phyloP scores from a whole-genome alignment of 2,329 filamentous ascomycete species.

The Ophiostoma populinum region DNA sequence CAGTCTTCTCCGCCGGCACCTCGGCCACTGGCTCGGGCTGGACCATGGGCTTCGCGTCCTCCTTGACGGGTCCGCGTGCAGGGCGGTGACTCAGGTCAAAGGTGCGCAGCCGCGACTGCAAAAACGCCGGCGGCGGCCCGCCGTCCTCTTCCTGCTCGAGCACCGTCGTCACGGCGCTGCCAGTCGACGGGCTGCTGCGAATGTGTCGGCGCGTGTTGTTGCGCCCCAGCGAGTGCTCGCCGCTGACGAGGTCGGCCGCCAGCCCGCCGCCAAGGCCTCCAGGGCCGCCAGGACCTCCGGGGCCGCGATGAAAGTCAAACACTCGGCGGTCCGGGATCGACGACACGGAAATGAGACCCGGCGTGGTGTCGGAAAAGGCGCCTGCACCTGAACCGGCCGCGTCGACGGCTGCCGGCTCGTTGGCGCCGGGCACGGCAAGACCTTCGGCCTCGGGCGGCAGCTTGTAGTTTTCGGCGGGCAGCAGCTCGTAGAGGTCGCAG shows the following conservation, averaged over 20 bases:
- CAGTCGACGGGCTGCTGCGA: slow-evolving; percentile 62
- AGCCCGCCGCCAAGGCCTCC: slow-evolving; percentile 11
- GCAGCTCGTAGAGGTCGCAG: slow-evolving; percentile 76
- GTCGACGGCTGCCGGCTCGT: slow-evolving; percentile 8
- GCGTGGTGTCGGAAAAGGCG: slow-evolving; percentile 2
- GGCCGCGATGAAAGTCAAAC: neutral
- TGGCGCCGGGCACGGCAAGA: slow-evolving; percentile 48
- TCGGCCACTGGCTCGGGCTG: no score
- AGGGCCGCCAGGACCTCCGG: no score
- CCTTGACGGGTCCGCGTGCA: no score
- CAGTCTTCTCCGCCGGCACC: neutral
- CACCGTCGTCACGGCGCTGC: slow-evolving; percentile 64
- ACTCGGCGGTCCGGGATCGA: slow-evolving; percentile 7
- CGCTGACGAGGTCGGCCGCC: slow-evolving; percentile 10
- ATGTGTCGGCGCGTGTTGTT: slow-evolving; percentile 70
- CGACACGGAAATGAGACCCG: slow-evolving; percentile 9
- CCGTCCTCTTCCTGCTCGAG: slow-evolving; percentile 64
- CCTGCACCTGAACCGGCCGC: slow-evolving; percentile 9
- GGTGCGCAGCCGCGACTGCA: neutral
- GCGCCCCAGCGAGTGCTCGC: slow-evolving; percentile 34
- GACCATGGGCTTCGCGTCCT: no score
- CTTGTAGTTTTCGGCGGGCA: slow-evolving; percentile 91
- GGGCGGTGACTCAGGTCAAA: no score
- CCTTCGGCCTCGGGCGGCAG: slow-evolving; percentile 87
- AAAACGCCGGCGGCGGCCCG: neutral